These are phyloP conservation scores for Exophiala oligosperma DNA, from an alignment of 2,329 filamentous ascomycete species.

Conservation along the genomic window DNA sequence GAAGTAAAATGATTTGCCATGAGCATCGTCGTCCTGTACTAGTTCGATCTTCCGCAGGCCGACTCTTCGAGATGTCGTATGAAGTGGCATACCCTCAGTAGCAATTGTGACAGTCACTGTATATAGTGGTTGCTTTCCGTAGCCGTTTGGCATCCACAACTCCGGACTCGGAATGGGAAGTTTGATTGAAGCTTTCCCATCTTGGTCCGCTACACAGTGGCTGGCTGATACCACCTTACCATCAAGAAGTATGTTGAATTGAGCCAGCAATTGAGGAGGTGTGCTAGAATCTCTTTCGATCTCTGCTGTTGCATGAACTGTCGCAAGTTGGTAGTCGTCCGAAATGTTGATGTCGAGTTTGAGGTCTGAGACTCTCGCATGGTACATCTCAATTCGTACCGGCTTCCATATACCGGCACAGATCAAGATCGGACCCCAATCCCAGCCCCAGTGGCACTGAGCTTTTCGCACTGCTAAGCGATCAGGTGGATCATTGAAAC, in stretches of 20 bases:
- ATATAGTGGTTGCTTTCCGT: constrained; percentile 60
- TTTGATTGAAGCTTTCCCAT: constrained; percentile 31
- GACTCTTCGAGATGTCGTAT: constrained; percentile 50
- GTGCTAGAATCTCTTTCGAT: constrained; percentile 33
- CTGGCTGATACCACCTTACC: constrained; percentile 38
- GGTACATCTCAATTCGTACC: constrained; percentile 65
- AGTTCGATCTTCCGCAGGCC: constrained; percentile 56
- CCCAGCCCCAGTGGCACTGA: constrained; percentile 72
- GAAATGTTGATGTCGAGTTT: constrained; percentile 44
- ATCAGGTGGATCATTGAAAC: constrained; percentile 47
- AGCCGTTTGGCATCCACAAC: constrained; percentile 61
- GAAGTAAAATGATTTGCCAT: constrained; percentile 65
- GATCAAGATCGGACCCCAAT: constrained; percentile 66
- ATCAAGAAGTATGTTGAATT: constrained; percentile 36
- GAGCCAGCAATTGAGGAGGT: constrained; percentile 25
- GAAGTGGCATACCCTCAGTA: constrained; percentile 40
- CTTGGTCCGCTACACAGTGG: constrained; percentile 43
- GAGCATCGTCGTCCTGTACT: constrained; percentile 45
- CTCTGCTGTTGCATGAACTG: constrained; percentile 40
- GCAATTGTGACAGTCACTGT: constrained; percentile 48
- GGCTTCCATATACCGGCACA: constrained; percentile 67
- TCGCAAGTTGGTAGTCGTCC: constrained; percentile 42
- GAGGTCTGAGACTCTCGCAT: constrained; percentile 59
- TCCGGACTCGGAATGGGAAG: constrained; percentile 49
- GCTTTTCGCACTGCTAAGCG: constrained; percentile 61